phyloP scores from a whole-genome alignment of 225 moss, liverwort and hornwort species.

The Antitrichia curtipendula region DNA sequence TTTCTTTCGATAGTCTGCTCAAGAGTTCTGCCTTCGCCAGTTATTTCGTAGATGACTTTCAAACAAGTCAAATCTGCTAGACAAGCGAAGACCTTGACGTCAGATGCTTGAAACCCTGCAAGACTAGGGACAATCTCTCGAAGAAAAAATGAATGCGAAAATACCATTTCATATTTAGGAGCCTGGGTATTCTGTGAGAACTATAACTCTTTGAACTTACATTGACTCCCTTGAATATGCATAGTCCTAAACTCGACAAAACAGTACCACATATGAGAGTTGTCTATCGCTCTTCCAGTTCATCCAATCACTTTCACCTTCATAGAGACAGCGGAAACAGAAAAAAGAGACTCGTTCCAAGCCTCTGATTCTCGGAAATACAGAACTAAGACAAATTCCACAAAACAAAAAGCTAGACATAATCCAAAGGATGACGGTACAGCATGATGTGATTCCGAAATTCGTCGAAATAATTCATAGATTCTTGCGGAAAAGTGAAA shows the following conservation, averaged over 20 bases:
- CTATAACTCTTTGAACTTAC: background rate
- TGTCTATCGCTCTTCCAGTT: background rate
- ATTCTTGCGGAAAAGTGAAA: background rate
- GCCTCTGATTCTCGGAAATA: background rate
- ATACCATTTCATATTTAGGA: background rate
- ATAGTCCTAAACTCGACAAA: background rate
- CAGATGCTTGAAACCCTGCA: slow-evolving; percentile 1
- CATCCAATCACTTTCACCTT: background rate
- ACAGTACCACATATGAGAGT: background rate
- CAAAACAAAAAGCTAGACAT: background rate
- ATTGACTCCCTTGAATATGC: background rate
- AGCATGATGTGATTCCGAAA: background rate
- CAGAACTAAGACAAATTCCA: background rate
- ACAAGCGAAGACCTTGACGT: background rate
- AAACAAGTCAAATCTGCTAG: slow-evolving; percentile 1
- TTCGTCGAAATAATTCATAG: background rate
- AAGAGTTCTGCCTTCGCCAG: background rate
- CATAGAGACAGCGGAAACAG: background rate
- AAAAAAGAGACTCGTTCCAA: background rate
- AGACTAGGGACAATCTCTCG: background rate
- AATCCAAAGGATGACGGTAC: background rate
- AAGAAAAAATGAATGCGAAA: background rate
- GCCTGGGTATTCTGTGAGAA: background rate
- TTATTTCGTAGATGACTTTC: background rate
- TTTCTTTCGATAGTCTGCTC: background rate